Percentiles rank a stretch among this genome's conserved stretches.
Conservation (phyloP, 1,284 basidiomycete genomes). For the Exobasidium cylindrosporum region DNA sequence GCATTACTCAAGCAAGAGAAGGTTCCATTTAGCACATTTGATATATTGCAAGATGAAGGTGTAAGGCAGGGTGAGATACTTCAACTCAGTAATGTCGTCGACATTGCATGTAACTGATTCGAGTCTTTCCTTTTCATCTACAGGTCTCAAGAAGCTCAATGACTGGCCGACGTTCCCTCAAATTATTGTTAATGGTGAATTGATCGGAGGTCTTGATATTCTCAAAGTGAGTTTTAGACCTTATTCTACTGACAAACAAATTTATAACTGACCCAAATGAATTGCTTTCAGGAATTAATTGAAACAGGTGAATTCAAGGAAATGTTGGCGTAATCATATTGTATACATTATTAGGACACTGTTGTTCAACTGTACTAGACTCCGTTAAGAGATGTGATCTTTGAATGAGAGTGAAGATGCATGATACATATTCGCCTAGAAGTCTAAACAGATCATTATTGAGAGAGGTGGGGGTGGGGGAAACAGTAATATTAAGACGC, state of each 20-base stretch:
- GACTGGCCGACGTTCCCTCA: slow-evolving; percentile 73
- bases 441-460: no score
- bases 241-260: no score
- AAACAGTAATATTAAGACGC: no score
- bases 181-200: slow-evolving; percentile 67
- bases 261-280: slow-evolving; percentile 30
- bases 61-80: slow-evolving; percentile 60
- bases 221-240: slow-evolving; percentile 49
- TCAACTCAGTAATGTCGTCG: no score
- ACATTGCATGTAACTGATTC: neutral
- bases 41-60: slow-evolving; percentile 72
- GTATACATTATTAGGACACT: neutral
- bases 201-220: slow-evolving; percentile 66
- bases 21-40: slow-evolving; percentile 69
- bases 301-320: slow-evolving; percentile 66
- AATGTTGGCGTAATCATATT: slow-evolving; percentile 57
- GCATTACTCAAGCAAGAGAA: slow-evolving; percentile 65
- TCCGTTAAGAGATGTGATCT: no score
- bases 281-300: slow-evolving; percentile 30
- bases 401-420: no score
- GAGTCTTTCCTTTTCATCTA: neutral
- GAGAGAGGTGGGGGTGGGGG: no score
- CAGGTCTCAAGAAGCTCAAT: slow-evolving; percentile 77
- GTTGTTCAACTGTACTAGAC: no score
- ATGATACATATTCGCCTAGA: no score